Evolutionary conservation across 441 rosid genomes (phyloP).

Genomic region (Syzygium malaccense): DNA sequence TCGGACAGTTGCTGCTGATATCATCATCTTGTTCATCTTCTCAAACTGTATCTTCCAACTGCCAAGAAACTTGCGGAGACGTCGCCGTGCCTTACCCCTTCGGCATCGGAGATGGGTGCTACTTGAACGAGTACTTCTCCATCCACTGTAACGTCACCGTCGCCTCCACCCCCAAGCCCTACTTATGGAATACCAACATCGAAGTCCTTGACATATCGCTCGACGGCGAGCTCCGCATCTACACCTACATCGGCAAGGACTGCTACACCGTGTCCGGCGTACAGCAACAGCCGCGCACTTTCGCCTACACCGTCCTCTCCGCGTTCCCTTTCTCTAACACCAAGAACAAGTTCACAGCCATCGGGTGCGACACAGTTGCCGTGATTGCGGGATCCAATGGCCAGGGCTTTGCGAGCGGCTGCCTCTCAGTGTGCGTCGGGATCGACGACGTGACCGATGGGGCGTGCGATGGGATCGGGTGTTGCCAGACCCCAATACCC

Average conservation of each 20-base stretch:
- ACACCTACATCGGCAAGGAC: not conserved
- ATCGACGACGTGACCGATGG: not conserved
- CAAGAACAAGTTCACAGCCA: conserved; percentile 24
- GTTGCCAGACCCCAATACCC: not conserved
- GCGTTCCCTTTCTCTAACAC: conserved; percentile 10
- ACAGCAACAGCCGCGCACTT: fast-evolving
- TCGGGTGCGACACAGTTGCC: conserved; percentile 31
- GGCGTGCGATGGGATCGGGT: not conserved
- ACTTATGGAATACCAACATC: not conserved
- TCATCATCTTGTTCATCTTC: not conserved
- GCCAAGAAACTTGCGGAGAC: conserved; percentile 3
- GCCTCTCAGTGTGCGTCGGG: not conserved
- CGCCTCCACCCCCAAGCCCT: not conserved
- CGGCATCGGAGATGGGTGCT: not conserved
- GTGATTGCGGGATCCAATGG: not conserved
- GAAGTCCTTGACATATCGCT: not conserved
- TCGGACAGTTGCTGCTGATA: not conserved
- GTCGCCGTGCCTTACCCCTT: conserved; percentile 16
- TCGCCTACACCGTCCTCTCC: fast-evolving
- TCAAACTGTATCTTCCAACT: not conserved
- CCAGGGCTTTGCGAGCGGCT: not conserved
- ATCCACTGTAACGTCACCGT: not conserved
- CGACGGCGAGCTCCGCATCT: not conserved
- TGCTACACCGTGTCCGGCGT: not conserved
- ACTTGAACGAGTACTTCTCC: not conserved